Conservation (phyloP, 2,329 filamentous ascomycete species). For the Curvularia spicifera region DNA sequence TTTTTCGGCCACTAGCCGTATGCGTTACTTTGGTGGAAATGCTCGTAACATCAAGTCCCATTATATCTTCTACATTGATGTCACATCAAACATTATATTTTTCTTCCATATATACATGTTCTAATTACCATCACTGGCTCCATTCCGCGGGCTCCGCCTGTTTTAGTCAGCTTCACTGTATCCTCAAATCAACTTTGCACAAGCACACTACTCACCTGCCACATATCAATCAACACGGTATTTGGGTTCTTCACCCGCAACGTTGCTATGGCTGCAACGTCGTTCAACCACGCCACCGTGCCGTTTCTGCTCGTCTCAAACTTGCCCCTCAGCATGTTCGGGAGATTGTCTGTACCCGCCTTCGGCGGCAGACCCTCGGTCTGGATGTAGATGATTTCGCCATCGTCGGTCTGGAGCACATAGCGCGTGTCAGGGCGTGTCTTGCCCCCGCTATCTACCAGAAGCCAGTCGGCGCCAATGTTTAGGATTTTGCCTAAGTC, state of each 20-base stretch:
- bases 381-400: constrained; percentile 43
- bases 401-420: constrained; percentile 47
- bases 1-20: constrained; percentile 17
- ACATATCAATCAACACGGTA: constrained; percentile 37
- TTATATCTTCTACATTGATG: neutral
- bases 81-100: neutral
- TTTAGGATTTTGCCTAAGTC: constrained; percentile 40
- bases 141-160: constrained; percentile 7
- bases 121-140: neutral
- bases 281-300: constrained; percentile 49
- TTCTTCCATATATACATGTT: neutral
- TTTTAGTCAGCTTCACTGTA: neutral
- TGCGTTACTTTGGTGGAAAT: neutral
- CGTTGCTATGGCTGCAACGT: constrained; percentile 42
- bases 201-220: constrained; percentile 24
- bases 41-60: neutral
- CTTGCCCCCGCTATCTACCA: constrained; percentile 31
- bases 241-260: constrained; percentile 28
- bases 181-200: neutral
- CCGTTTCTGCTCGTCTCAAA: constrained; percentile 46
- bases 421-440: constrained; percentile 48
- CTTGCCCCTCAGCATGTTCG: constrained; percentile 40
- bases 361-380: constrained; percentile 39
- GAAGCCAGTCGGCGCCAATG: constrained; percentile 50
- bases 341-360: constrained; percentile 22